Percentiles rank a stretch among this genome's conserved stretches.
Evolutionary conservation across 2,329 filamentous ascomycete genomes (phyloP).

Genomic region (Pochonia chlamydosporia): DNA sequence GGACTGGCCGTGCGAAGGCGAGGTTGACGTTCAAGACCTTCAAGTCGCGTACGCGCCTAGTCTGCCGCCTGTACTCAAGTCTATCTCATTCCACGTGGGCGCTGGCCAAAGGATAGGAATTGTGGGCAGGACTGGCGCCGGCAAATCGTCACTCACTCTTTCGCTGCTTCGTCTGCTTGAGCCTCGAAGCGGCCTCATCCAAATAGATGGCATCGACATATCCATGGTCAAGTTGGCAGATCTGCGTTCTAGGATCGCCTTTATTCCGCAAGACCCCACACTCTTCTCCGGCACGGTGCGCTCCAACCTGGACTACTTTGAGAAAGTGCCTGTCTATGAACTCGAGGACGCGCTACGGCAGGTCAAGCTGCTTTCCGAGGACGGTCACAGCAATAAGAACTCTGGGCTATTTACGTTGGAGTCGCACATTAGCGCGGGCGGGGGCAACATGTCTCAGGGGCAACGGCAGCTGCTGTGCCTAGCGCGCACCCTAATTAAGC

Average conservation of each 20-base stretch:
- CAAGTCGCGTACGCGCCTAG: no score
- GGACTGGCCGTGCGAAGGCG: no score
- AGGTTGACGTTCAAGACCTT: no score
- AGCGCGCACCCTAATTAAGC: not conserved
- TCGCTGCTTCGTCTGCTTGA: constrained; percentile 7
- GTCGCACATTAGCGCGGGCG: no score
- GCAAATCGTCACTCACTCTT: constrained; percentile 7
- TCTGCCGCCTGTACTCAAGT: not conserved
- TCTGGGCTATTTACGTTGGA: no score
- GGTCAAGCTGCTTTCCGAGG: not conserved
- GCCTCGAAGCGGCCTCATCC: not conserved
- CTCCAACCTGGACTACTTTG: constrained; percentile 2
- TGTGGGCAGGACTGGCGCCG: constrained; percentile 7
- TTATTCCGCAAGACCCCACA: not conserved
- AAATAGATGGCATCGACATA: constrained; percentile 4
- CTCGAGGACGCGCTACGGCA: constrained; percentile 1
- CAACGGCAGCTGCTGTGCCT: constrained; percentile 1
- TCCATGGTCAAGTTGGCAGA: not conserved
- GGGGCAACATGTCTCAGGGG: not conserved
- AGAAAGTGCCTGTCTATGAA: not conserved
- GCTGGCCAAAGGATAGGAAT: constrained; percentile 1
- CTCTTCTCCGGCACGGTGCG: constrained; percentile 1
- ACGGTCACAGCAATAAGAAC: not conserved
- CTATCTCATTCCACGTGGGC: constrained; percentile 3
- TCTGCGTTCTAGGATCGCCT: not conserved